These are phyloP conservation scores for Tuber brumale DNA, from an alignment of 495 filamentous ascomycete species.

Conservation along the genomic window DNA sequence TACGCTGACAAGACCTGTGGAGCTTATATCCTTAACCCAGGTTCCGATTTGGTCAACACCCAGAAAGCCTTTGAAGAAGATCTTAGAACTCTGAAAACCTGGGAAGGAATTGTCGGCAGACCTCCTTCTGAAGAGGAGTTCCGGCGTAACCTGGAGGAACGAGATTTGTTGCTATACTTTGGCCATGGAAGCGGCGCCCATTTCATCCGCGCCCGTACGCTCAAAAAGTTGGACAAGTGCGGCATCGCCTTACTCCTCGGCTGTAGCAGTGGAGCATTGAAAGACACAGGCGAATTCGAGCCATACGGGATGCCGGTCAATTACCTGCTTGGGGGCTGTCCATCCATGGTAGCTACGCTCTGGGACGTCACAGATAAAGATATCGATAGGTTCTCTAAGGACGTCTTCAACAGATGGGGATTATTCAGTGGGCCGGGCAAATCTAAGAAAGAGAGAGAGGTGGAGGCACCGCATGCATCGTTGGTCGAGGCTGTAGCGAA, in stretches of 20 bases:
- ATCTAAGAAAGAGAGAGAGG: conserved; percentile 30
- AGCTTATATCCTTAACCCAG: conserved; percentile 81
- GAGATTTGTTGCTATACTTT: conserved; percentile 78
- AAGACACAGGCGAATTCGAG: conserved; percentile 79
- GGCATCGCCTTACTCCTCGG: conserved; percentile 88
- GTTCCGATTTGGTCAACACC: conserved; percentile 71
- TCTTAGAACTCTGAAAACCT: conserved; percentile 52
- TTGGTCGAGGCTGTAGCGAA: conserved; percentile 73
- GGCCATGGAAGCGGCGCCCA: conserved; percentile 94
- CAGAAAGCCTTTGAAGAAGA: conserved; percentile 62
- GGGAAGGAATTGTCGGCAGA: conserved; percentile 60
- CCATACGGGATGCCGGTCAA: conserved; percentile 81
- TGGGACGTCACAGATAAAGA: conserved; percentile 98
- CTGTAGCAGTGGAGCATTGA: conserved; percentile 70
- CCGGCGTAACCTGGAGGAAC: conserved; percentile 52
- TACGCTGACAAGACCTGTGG: conserved; percentile 57
- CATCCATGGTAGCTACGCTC: conserved; percentile 78
- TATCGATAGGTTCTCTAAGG: conserved; percentile 80
- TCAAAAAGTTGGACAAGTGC: conserved; percentile 67
- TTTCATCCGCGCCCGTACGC: conserved; percentile 73
- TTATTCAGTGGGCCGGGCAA: conserved; percentile 48
- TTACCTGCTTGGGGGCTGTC: conserved; percentile 77
- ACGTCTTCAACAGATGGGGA: conserved; percentile 78
- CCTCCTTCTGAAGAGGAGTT: conserved; percentile 74
- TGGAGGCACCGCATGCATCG: conserved; percentile 12